Percentiles rank a stretch among this genome's conserved stretches.
Evolutionary conservation across 179 eudicot genomes (phyloP).

Genomic region (Camellia oleifera): DNA sequence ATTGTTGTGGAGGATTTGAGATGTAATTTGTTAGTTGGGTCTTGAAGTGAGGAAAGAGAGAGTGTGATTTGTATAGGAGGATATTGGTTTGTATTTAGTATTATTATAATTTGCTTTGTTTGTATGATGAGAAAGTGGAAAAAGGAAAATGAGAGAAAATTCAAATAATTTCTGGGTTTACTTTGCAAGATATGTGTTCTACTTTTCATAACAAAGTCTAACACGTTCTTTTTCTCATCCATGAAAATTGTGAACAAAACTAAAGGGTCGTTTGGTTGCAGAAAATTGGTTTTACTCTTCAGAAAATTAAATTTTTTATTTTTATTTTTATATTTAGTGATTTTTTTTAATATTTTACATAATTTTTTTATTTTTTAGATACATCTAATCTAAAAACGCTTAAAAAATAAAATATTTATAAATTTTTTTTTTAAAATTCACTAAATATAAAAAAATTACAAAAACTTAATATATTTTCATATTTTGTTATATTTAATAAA

Average conservation of each 20-base stretch:
- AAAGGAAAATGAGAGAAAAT: not conserved
- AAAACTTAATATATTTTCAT: too few species aligned
- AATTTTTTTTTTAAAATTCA: too few species aligned
- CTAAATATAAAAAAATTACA: too few species aligned
- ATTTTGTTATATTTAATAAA: too few species aligned
- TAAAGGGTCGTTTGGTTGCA: not conserved
- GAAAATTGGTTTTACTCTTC: too few species aligned
- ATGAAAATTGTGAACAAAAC: not conserved
- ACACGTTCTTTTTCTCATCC: not conserved
- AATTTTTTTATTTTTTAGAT: too few species aligned
- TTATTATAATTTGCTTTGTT: constrained; percentile 15
- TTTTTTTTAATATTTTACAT: too few species aligned
- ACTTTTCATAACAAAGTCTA: constrained; percentile 9
- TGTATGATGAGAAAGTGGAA: constrained; percentile 11
- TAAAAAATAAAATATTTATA: too few species aligned
- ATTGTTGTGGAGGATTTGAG: constrained; percentile 31
- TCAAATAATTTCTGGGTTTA: not conserved
- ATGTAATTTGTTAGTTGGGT: constrained; percentile 38
- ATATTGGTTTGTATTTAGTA: constrained; percentile 28
- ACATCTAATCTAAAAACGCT: not conserved
- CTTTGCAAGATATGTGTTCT: constrained; percentile 10
- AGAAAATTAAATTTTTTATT: too few species aligned
- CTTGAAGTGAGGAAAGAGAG: constrained; percentile 24
- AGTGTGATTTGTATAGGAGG: constrained; percentile 44
- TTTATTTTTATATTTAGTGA: too few species aligned